Conservation (phyloP, 1,139 yeast species). For the Geotrichum restrictum region DNA sequence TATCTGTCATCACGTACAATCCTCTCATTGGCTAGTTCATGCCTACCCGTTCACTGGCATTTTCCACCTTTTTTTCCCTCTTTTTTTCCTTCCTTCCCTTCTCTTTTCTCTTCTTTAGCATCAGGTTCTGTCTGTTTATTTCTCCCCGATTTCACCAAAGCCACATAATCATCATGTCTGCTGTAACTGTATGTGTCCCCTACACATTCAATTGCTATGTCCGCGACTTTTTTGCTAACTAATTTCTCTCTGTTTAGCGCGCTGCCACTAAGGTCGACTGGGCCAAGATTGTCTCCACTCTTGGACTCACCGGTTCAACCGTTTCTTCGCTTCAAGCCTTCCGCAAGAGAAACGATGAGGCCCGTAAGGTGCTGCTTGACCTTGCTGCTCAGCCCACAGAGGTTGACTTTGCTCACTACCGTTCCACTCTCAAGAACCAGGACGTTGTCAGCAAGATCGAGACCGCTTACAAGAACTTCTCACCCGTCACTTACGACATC, state of each 20-base stretch:
- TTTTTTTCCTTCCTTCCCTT: constrained; percentile 6
- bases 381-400: constrained; percentile 67
- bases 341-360: constrained; percentile 98
- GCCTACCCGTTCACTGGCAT: neutral
- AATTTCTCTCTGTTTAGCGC: constrained; percentile 20
- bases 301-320: constrained; percentile 90
- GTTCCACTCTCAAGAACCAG: constrained; percentile 73
- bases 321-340: constrained; percentile 82
- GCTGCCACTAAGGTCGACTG: constrained; percentile 90
- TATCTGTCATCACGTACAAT: neutral
- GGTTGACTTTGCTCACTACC: constrained; percentile 81
- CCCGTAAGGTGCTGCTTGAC: constrained; percentile 72
- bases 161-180: constrained; percentile 16
- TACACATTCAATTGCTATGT: neutral
- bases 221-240: neutral
- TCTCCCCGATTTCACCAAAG: constrained; percentile 2
- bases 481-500: constrained; percentile 81
- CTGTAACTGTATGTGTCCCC: constrained; percentile 18
- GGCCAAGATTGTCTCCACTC: constrained; percentile 82
- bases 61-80: constrained; percentile 8
- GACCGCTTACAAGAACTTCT: constrained; percentile 66
- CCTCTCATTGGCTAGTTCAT: constrained; percentile 3
- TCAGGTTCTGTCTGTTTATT: constrained; percentile 1
- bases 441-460: constrained; percentile 79
- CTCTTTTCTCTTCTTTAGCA: constrained; percentile 5